Percentiles rank a stretch among this genome's conserved stretches.
Evolutionary conservation across 768 basidiomycete genomes (phyloP).

Genomic region (Suillus subalutaceus): DNA sequence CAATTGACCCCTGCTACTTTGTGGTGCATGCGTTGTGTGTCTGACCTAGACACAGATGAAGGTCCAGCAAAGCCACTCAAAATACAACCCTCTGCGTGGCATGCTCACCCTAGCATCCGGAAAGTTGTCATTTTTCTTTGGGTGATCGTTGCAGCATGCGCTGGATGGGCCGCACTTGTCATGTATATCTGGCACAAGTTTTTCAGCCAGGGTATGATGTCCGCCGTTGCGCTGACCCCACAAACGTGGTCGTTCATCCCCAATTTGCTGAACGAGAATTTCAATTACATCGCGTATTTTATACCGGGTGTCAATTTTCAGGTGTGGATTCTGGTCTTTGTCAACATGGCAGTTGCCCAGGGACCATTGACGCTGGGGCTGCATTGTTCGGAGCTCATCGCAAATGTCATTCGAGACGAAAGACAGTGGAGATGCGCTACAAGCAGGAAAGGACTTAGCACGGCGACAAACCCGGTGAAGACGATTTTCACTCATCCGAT

Average conservation of each 20-base stretch:
- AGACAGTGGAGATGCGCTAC: constrained; percentile 28
- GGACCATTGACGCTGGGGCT: constrained; percentile 32
- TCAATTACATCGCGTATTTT: constrained; percentile 24
- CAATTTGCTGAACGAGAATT: background rate
- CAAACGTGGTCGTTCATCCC: constrained; percentile 10
- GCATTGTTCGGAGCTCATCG: constrained; percentile 33
- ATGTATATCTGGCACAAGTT: background rate
- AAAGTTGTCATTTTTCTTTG: constrained; percentile 27
- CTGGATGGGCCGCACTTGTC: constrained; percentile 25
- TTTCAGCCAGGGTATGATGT: too few species aligned
- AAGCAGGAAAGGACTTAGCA: constrained; percentile 15
- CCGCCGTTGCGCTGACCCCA: too few species aligned
- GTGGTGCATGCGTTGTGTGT: constrained; percentile 32
- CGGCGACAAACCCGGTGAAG: constrained; percentile 24
- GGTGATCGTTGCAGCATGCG: constrained; percentile 24
- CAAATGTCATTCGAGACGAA: constrained; percentile 34
- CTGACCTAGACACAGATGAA: constrained; percentile 8
- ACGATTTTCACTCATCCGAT: constrained; percentile 24
- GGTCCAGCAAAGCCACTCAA: constrained; percentile 18
- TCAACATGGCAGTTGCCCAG: constrained; percentile 29
- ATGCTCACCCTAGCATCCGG: constrained; percentile 26
- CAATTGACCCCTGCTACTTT: constrained; percentile 23
- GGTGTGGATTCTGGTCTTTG: constrained; percentile 20
- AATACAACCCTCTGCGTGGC: constrained; percentile 32
- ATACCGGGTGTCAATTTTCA: constrained; percentile 18